Evolutionary conservation across 2,329 filamentous ascomycete genomes (phyloP), one percentile per base, ranked within the genome.

Genomic region (Tolypocladium endophyticum): DNA sequence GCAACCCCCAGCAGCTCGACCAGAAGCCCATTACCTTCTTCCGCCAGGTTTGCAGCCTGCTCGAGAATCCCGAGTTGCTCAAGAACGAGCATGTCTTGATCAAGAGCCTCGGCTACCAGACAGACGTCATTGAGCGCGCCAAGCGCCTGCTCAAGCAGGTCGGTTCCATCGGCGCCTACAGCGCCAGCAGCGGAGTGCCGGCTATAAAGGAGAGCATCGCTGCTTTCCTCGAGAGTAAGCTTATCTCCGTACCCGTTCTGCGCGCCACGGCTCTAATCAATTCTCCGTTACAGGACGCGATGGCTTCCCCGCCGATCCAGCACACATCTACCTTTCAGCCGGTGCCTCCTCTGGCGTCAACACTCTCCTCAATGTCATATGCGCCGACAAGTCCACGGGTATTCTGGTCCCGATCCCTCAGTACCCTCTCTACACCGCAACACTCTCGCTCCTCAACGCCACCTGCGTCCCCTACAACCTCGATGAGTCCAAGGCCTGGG

Each of bases 21-120:
- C 94, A 99, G 82, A 95, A 97, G 81, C 94, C 94, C 70, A 93
- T 99, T 70, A 99, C 94, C 67, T 99, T 97, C 82, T 97, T 99
- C 85, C 87, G 94, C 67, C 93, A 99, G 78, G 94, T 99, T 35
- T 83, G 94, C 69, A 96, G 91, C 76, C 75, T 99, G 63, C 77
- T 97, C 61, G 94, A 99, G 81, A 92, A 97, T 79, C 94, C 94
- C 0, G 73, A 80, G 60, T 80, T 99, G 39, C 81, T 99, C 61
- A 83, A 96, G 70, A 87, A 95, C 68, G 86, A 91, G 73, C 84
- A 93, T 65, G 87, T 88, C n/a, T 78, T 97, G 64, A 77, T 87
- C 70, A 83, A 86, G 60, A 74, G 80, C 53, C 82, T 97, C 65
- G 92, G 88, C 64, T 99, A 97, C 80, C 88, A 96, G 80, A 77